phyloP scores from a whole-genome alignment of 768 basidiomycete genomes.

The Mycena latifolia region DNA sequence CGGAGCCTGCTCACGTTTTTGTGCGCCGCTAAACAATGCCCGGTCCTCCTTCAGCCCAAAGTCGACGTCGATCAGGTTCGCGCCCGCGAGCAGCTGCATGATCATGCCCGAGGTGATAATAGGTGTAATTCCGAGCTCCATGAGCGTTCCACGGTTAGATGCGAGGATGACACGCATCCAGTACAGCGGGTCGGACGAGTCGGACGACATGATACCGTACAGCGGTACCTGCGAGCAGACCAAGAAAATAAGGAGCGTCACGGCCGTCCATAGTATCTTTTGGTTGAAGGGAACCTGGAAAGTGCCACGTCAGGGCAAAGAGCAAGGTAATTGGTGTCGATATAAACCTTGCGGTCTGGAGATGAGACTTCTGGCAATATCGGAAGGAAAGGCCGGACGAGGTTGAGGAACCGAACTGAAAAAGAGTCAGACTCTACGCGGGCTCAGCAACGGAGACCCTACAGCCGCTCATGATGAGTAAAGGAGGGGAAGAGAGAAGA shows the following conservation, averaged over 20 bases:
- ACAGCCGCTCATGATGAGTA: constrained; percentile 92
- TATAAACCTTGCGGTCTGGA: constrained; percentile 51
- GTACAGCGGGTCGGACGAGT: constrained; percentile 98
- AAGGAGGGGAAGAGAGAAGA: too few species aligned
- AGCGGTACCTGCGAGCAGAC: constrained; percentile 99
- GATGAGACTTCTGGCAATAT: constrained; percentile 98
- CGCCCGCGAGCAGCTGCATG: constrained; percentile 98
- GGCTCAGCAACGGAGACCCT: constrained; percentile 46
- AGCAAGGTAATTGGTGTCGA: too few species aligned
- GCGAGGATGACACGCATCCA: constrained; percentile 99
- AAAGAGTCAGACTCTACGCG: constrained; percentile 14
- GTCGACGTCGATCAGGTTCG: constrained; percentile 97
- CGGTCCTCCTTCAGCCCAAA: constrained; percentile 97
- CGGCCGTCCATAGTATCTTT: constrained; percentile 98
- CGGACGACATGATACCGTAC: constrained; percentile 99
- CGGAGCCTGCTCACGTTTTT: constrained; percentile 79
- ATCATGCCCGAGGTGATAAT: constrained; percentile 99
- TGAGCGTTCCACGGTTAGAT: constrained; percentile 97
- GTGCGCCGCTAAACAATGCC: constrained; percentile 94
- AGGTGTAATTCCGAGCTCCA: constrained; percentile 99
- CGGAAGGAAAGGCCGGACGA: constrained; percentile 98
- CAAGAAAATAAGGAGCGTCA: constrained; percentile 98
- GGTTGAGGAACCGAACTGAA: constrained; percentile 95
- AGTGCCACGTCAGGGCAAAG: constrained; percentile 21
- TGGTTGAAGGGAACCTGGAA: constrained; percentile 95